Evolutionary conservation across 2,329 filamentous ascomycete genomes (phyloP).

Genomic region (Pseudophaeomoniella oleicola): DNA sequence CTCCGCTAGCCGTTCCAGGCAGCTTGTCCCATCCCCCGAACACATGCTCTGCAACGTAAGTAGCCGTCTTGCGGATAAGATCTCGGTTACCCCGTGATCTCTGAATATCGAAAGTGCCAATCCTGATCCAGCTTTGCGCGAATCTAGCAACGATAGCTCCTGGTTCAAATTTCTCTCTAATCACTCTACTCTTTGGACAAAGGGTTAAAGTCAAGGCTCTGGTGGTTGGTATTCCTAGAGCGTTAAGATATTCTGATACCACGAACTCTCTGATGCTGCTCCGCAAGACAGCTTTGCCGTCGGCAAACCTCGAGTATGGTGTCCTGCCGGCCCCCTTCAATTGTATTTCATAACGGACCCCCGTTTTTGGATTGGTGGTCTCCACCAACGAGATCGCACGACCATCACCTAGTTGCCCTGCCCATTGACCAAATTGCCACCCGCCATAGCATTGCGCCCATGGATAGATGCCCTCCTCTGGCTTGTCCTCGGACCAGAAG

Average conservation of each 20-base stretch:
- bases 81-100: slow-evolving; percentile 65
- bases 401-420: slow-evolving; percentile 88
- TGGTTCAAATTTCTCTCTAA: slow-evolving; percentile 69
- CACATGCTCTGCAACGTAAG: slow-evolving; percentile 76
- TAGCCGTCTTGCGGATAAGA: slow-evolving; percentile 58
- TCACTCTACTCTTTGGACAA: slow-evolving; percentile 56
- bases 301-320: slow-evolving; percentile 90
- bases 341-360: slow-evolving; percentile 74
- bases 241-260: slow-evolving; percentile 73
- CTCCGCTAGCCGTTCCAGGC: slow-evolving; percentile 39
- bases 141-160: slow-evolving; percentile 88
- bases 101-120: slow-evolving; percentile 94
- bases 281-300: slow-evolving; percentile 83
- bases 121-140: slow-evolving; percentile 76
- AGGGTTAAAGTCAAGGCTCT: slow-evolving; percentile 71
- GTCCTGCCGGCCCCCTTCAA: slow-evolving; percentile 88
- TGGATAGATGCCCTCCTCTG: slow-evolving; percentile 69
- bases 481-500: slow-evolving; percentile 53
- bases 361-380: slow-evolving; percentile 57
- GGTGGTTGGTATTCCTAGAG: slow-evolving; percentile 72
- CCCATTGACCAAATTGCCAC: slow-evolving; percentile 65
- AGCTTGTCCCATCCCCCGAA: slow-evolving; percentile 79
- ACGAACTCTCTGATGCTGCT: slow-evolving; percentile 91
- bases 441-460: slow-evolving; percentile 96
- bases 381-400: slow-evolving; percentile 92